A percentile compares a stretch with the other conserved stretches of the same genome.
Evolutionary conservation across 495 filamentous ascomycete species (phyloP).

Genomic region (Articulospora tetracladia): DNA sequence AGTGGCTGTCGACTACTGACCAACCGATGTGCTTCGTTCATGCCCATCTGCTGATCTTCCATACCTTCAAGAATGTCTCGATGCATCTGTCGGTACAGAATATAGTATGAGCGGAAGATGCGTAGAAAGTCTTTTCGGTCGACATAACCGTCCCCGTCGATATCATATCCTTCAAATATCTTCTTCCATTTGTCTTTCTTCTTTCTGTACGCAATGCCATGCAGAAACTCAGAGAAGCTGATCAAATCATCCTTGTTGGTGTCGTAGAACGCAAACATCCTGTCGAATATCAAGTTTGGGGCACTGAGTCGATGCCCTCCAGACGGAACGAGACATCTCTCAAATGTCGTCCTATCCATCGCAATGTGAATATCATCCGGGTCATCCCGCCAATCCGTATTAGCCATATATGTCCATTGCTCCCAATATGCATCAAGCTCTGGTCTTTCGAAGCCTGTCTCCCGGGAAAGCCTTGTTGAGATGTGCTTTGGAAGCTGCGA

Average conservation of each 20-base stretch:
- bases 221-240: conserved; percentile 89
- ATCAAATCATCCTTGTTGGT: conserved; percentile 83
- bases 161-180: conserved; percentile 87
- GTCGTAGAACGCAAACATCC: conserved; percentile 96
- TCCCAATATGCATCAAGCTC: conserved; percentile 93
- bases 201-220: conserved; percentile 77
- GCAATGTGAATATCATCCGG: conserved; percentile 72
- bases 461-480: conserved; percentile 60
- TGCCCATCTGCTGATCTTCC: conserved; percentile 75
- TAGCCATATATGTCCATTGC: conserved; percentile 90
- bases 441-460: conserved; percentile 73
- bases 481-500: conserved; percentile 60
- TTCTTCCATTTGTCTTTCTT: conserved; percentile 68
- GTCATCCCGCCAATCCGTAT: conserved; percentile 78
- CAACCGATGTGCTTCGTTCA: conserved; percentile 66
- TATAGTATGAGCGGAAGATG: conserved; percentile 87
- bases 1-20: conserved; percentile 73
- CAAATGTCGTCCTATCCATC: conserved; percentile 88
- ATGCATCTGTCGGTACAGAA: conserved; percentile 79
- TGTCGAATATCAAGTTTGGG: conserved; percentile 89
- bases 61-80: conserved; percentile 76
- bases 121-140: conserved; percentile 86
- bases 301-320: conserved; percentile 68
- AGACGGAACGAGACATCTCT: conserved; percentile 82
- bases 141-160: conserved; percentile 85